Evolutionary conservation across 2,329 filamentous ascomycete species (phyloP), one percentile per base, ranked within the genome.

Genomic region (Biscogniauxia sp.): DNA sequence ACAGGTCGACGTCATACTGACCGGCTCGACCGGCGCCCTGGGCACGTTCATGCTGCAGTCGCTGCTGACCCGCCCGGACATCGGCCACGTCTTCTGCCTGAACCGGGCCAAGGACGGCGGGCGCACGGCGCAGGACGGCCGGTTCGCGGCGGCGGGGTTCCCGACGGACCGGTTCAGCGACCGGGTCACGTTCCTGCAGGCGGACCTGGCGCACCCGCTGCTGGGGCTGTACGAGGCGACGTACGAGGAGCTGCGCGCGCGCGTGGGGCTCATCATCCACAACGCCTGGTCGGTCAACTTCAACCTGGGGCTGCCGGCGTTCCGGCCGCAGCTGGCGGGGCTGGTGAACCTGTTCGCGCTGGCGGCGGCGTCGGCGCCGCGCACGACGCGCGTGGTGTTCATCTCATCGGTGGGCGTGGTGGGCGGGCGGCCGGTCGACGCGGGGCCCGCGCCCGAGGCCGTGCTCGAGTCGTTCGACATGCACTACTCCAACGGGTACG

Each of bases 1-100:
- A 7, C 1, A 50, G 49, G 3, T 58, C 19, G 45, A 68, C 17
- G 64, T 72, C 37, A 20, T 73, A 17, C 57, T 73, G 1, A 73
- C 71, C 0, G 71, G 71, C 5, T 72, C 70, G 2, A 72, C 67
- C 0, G 69, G 70, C 1, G 64, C 61, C 0, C n/a, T 71, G 2
- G 71, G 69, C 4, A 69, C 66, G 1, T 61, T 66, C 20, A 54
- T 72, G 0, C 51, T 73, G 8, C 56, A 45, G 5, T 55, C 63
- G 1, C 58, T 73, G 1, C 66, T 72, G 1, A 52, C 57, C 32
- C 51, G 56, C 0, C 11, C 41, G 3, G 59, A 53, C 0, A 59
- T 72, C 13, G 65, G 63, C 1, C 65, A 70, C 23, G 54, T 73
- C 11, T 71, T 66, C 58, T 74, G 72, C 51, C 57, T 73, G 3